Conservation (phyloP, 352 stramenopile species). For the Aphanomyces euteiches region DNA sequence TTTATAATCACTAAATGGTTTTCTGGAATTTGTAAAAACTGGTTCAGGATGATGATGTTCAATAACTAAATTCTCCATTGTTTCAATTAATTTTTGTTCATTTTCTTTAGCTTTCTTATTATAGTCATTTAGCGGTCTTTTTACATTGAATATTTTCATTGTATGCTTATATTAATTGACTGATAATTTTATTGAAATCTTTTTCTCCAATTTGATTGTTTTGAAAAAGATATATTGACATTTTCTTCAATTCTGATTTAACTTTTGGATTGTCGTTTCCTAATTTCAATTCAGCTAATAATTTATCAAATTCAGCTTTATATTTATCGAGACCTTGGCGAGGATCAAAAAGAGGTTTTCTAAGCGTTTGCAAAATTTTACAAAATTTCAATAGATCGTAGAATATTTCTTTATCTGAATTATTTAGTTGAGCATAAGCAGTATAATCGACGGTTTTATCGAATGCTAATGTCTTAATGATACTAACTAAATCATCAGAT, state of each 20-base stretch:
- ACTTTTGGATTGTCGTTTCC: not conserved
- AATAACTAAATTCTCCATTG: not conserved
- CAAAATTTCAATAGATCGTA: not conserved
- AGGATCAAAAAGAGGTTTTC: no score
- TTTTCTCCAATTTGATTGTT: not conserved
- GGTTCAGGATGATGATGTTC: not conserved
- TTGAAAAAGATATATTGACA: not conserved
- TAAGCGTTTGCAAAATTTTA: no score
- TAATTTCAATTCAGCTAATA: not conserved
- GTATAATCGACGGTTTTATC: no score
- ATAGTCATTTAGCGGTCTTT: not conserved
- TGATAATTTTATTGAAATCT: not conserved
- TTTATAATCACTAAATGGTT: no score
- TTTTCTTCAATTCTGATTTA: not conserved
- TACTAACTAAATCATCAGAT: no score
- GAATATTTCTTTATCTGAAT: not conserved
- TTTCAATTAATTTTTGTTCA: not conserved
- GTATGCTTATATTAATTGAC: not conserved
- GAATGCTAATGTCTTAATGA: no score
- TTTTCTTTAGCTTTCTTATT: not conserved
- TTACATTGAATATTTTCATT: not conserved
- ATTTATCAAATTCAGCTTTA: constrained; percentile 6
- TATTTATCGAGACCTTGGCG: not conserved
- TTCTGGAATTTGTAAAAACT: no score
- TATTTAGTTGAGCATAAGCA: not conserved